Evolutionary conservation across 225 moss, liverwort and hornwort genomes (phyloP), one percentile per base, ranked within the genome.

Genomic region (Bryoerythrophyllum caledonicum): DNA sequence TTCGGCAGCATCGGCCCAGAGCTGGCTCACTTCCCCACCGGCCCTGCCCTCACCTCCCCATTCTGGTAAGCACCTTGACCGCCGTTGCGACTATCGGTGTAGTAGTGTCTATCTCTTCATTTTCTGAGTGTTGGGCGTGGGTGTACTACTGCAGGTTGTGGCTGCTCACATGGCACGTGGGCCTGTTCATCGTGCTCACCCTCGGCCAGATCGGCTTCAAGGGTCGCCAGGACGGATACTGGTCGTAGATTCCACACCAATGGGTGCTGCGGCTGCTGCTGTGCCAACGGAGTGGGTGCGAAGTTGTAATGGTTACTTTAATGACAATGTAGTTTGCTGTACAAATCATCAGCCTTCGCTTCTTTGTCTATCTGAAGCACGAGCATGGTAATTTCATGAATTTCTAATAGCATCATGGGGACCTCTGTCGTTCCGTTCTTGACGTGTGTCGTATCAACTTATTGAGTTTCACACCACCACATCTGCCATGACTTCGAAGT

Each of bases 151-250:
- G 63, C 87, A 96, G 96, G 97, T 87, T 94, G 89, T 99, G 96
- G 96, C 0, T 97, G 87, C 2, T 89, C 74, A 94, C 94, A 13
- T 97, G 96, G 96, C 96, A 97, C 76, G 0, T 91, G 81, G 96
- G 96, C 57, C 73, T 97, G 65, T 97, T 97, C 84, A 60, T 97
- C 57, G 84, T 84, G 68, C 77, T 97, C 28, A 94, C 94, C 0
- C 65, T 97, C 0, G 96, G 96, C 48, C 96, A 97, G 76, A 94
- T 97, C 65, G 94, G 96, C 25, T 97, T 97, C 86, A 97, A 94
- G 91, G 94, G 96, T 60, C 90, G 94, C 83, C 46, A 83, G 71
- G 94, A 97, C 32, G 65, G 91, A 7, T 97, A 96, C 87, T 94
- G 88, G 88, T 88, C 60, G 16, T 60, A 64, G 63, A 64, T 5